phyloP scores from a whole-genome alignment of 1,284 basidiomycete genomes.

The Pascua sp. region DNA sequence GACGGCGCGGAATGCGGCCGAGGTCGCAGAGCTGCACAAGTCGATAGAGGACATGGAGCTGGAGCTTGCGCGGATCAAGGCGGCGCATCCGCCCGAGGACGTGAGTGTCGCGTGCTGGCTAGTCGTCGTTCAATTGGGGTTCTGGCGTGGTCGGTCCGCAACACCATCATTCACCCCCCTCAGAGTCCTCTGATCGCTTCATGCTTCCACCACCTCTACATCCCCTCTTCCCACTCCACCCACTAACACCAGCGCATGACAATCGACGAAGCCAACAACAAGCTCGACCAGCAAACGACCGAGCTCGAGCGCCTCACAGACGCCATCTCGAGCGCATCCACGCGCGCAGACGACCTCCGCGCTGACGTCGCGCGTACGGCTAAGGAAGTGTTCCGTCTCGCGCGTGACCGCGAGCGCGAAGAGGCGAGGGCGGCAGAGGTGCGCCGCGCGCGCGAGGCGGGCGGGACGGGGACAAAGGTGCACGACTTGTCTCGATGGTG shows the following conservation, averaged over 20 bases:
- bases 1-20: conserved; percentile 51
- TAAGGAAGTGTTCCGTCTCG: conserved; percentile 60
- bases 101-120: conserved; percentile 21
- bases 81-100: conserved; percentile 62
- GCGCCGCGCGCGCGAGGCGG: conserved; percentile 52
- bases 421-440: conserved; percentile 63
- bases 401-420: conserved; percentile 62
- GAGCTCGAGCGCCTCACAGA: conserved; percentile 71
- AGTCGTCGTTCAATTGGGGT: too few relatives aligned
- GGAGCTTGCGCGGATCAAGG: conserved; percentile 68
- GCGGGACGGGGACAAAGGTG: conserved; percentile 50
- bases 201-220: too few relatives aligned
- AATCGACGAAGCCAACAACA: conserved; percentile 63
- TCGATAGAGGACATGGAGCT: conserved; percentile 75
- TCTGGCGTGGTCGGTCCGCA: too few relatives aligned
- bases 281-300: conserved; percentile 64
- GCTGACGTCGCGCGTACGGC: conserved; percentile 58
- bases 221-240: too few relatives aligned
- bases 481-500: conserved; percentile 48
- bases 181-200: too few relatives aligned
- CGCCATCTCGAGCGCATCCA: conserved; percentile 53
- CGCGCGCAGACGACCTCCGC: conserved; percentile 57
- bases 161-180: too few relatives aligned
- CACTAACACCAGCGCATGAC: conserved; percentile 61
- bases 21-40: conserved; percentile 61